phyloP scores from a whole-genome alignment of 1,139 yeast species.

The Candida buenavistaensis region DNA sequence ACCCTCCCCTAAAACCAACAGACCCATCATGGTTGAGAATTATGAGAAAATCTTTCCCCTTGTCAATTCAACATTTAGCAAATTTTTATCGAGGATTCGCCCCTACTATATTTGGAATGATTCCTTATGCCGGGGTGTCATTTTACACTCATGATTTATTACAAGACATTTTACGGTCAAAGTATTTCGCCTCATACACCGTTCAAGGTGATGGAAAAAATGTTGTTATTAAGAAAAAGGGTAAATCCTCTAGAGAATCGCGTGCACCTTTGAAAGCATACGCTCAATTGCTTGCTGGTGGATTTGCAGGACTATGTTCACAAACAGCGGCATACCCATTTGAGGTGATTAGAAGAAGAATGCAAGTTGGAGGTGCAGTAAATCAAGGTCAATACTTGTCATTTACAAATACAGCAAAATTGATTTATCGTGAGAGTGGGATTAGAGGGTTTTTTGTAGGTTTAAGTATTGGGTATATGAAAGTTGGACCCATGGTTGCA shows the following conservation, averaged over 20 bases:
- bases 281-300: conserved; percentile 95
- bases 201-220: conserved; percentile 30
- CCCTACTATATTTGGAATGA: conserved; percentile 93
- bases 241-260: conserved; percentile 44
- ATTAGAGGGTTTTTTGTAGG: conserved; percentile 90
- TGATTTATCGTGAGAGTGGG: conserved; percentile 74
- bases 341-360: conserved; percentile 89
- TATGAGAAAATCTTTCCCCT: conserved; percentile 35
- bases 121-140: conserved; percentile 97
- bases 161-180: conserved; percentile 79
- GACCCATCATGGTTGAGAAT: conserved; percentile 40
- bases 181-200: conserved; percentile 53
- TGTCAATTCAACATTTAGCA: conserved; percentile 42
- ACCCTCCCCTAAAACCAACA: conserved; percentile 45
- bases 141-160: conserved; percentile 90
- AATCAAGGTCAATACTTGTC: conserved; percentile 61
- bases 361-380: conserved; percentile 91
- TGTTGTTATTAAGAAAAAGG: conserved; percentile 11
- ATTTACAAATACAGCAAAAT: conserved; percentile 51
- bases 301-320: conserved; percentile 88
- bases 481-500: conserved; percentile 96
- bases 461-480: conserved; percentile 88
- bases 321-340: conserved; percentile 98
- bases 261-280: conserved; percentile 75
- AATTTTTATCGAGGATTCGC: conserved; percentile 93